phyloP scores from a whole-genome alignment of 1,139 yeast species.

The Kodamaea derodonti region DNA sequence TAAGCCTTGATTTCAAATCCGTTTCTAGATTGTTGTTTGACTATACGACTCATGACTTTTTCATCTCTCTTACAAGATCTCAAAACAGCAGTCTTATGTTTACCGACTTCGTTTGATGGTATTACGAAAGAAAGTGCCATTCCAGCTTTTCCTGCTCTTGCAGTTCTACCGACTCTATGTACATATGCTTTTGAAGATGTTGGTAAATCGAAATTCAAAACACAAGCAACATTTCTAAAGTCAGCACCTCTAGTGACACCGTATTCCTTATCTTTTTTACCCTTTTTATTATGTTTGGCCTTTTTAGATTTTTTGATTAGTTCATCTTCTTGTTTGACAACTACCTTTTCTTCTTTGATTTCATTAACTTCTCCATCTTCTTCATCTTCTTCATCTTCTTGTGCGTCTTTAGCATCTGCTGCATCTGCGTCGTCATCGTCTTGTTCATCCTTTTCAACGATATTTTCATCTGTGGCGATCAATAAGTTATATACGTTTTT shows the following conservation, averaged over 20 bases:
- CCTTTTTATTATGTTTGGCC: constrained; percentile 16
- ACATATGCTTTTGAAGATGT: constrained; percentile 84
- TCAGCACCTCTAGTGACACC: constrained; percentile 98
- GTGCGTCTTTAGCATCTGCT: constrained; percentile 35
- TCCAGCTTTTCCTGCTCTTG: constrained; percentile 95
- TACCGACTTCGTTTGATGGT: constrained; percentile 78
- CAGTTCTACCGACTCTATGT: constrained; percentile 96
- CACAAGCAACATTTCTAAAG: constrained; percentile 94
- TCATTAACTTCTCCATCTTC: constrained; percentile 10
- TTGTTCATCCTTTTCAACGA: constrained; percentile 46
- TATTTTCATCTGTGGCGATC: constrained; percentile 93
- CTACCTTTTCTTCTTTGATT: constrained; percentile 7
- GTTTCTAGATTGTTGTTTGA: constrained; percentile 69
- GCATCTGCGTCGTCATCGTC: constrained; percentile 50
- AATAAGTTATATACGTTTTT: constrained; percentile 80
- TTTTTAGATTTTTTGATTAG: constrained; percentile 2
- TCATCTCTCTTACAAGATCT: constrained; percentile 79
- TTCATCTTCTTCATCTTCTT: constrained; percentile 17
- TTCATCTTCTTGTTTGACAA: neutral
- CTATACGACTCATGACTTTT: constrained; percentile 71
- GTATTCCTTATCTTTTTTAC: constrained; percentile 64
- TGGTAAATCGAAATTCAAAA: constrained; percentile 91
- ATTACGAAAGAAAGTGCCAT: constrained; percentile 93
- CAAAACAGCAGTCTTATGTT: constrained; percentile 77
- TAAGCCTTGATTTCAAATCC: constrained; percentile 80